These are phyloP conservation scores for Suhomyces tanzawaensis DNA, from an alignment of 805 yeast genomes.

Conservation along the genomic window DNA sequence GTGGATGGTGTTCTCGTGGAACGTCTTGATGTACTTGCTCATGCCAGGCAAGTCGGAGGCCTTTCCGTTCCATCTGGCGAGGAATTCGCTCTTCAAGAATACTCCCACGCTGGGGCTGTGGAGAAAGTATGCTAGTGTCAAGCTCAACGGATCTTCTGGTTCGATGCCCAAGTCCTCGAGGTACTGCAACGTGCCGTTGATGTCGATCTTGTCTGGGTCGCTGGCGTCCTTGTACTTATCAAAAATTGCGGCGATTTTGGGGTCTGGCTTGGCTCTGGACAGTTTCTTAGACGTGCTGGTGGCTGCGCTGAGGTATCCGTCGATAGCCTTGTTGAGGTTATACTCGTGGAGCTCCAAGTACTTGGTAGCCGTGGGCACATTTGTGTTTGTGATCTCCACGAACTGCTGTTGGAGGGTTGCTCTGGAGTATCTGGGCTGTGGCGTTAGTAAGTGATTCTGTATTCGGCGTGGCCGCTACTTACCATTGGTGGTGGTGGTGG, in stretches of 20 bases:
- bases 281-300: not conserved
- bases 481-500: slow-evolving; percentile 3
- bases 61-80: slow-evolving; percentile 54
- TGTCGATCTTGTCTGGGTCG: slow-evolving; percentile 48
- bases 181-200: slow-evolving; percentile 75
- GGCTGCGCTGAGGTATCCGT: slow-evolving; percentile 21
- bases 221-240: slow-evolving; percentile 30
- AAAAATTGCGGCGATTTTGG: slow-evolving; percentile 29
- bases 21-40: slow-evolving; percentile 28
- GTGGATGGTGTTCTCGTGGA: slow-evolving; percentile 11
- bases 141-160: slow-evolving; percentile 71
- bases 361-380: slow-evolving; percentile 31
- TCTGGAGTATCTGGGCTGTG: slow-evolving; percentile 5
- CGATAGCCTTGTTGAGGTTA: slow-evolving; percentile 31
- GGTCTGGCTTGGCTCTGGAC: slow-evolving; percentile 6
- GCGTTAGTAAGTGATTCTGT: too few relatives aligned
- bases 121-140: slow-evolving; percentile 69
- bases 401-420: slow-evolving; percentile 30
- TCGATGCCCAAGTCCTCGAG: slow-evolving; percentile 64
- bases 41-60: slow-evolving; percentile 42
- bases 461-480: too few relatives aligned
- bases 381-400: slow-evolving; percentile 40
- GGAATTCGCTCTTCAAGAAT: slow-evolving; percentile 49
- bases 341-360: slow-evolving; percentile 32
- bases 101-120: slow-evolving; percentile 66